Conservation (phyloP, 2,329 filamentous ascomycete species). For the Biscogniauxia mediterranea region DNA sequence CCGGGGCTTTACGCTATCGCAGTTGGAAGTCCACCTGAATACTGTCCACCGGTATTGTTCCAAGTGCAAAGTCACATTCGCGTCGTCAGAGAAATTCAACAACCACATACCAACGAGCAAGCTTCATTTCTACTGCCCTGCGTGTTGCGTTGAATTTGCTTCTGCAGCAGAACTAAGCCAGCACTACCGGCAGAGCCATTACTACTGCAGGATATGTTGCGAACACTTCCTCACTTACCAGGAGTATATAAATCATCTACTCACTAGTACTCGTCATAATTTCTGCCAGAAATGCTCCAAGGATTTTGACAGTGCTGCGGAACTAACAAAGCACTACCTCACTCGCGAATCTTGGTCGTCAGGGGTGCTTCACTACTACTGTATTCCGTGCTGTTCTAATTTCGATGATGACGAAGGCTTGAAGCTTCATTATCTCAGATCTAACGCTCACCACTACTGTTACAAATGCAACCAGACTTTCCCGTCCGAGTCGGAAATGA, state of each 20-base stretch:
- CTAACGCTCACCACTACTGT: constrained; percentile 5
- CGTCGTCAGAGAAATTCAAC: background rate
- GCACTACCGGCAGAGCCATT: too few species aligned
- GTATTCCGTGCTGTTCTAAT: background rate
- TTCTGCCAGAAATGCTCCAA: too few species aligned
- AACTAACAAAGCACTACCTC: too few species aligned
- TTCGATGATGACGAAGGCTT: background rate
- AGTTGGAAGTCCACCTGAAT: too few species aligned
- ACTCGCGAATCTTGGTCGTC: background rate
- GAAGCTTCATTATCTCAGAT: constrained; percentile 4
- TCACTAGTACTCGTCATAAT: too few species aligned
- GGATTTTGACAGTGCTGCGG: too few species aligned
- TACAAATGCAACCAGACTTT: constrained; percentile 1
- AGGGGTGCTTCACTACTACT: background rate
- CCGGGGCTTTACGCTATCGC: too few species aligned
- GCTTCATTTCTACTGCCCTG: background rate
- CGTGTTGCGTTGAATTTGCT: background rate
- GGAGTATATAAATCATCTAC: too few species aligned
- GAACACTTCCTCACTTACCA: too few species aligned
- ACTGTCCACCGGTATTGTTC: background rate
- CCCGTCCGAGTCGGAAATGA: background rate
- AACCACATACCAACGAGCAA: background rate
- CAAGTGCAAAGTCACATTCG: background rate
- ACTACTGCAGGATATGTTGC: too few species aligned
- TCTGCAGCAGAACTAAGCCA: background rate